A percentile compares a stretch with the other conserved stretches of the same genome.
Conservation (phyloP, 2,329 filamentous ascomycete genomes). For the Microsporum canis region DNA sequence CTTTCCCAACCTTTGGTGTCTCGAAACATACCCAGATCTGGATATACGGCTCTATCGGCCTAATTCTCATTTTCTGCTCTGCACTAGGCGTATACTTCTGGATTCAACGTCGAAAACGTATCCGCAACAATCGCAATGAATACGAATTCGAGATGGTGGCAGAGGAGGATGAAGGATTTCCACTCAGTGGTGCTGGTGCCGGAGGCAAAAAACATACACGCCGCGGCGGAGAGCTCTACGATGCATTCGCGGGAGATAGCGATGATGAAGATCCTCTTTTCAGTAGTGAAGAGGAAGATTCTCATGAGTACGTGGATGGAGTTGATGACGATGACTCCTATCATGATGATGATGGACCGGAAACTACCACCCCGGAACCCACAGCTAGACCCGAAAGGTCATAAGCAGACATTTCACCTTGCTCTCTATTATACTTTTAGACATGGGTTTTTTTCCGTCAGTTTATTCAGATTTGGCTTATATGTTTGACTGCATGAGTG, state of each 20-base stretch:
- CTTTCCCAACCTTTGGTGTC: conserved; percentile 81
- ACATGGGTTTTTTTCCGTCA: background rate
- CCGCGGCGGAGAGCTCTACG: conserved; percentile 78
- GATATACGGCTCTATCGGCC: conserved; percentile 79
- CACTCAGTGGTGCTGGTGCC: conserved; percentile 31
- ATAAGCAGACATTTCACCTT: background rate
- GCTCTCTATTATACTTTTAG: background rate
- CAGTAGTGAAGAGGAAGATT: conserved; percentile 30
- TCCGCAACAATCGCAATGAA: conserved; percentile 64
- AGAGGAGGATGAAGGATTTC: conserved; percentile 57
- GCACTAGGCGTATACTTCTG: conserved; percentile 74
- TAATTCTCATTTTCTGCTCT: conserved; percentile 74
- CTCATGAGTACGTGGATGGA: conserved; percentile 35
- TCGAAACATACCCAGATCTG: conserved; percentile 79
- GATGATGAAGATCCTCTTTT: conserved; percentile 53
- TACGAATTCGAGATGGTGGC: conserved; percentile 94
- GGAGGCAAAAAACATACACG: conserved; percentile 43
- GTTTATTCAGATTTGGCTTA: background rate
- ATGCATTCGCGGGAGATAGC: conserved; percentile 90
- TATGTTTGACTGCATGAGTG: conserved; percentile 1
- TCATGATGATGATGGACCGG: conserved; percentile 4
- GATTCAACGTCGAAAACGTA: conserved; percentile 63
- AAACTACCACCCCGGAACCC: background rate
- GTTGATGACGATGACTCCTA: conserved; percentile 18
- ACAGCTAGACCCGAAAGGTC: background rate